Evolutionary conservation across 371 early-diverging fungal genomes (phyloP).

Genomic region (Circinella minor): DNA sequence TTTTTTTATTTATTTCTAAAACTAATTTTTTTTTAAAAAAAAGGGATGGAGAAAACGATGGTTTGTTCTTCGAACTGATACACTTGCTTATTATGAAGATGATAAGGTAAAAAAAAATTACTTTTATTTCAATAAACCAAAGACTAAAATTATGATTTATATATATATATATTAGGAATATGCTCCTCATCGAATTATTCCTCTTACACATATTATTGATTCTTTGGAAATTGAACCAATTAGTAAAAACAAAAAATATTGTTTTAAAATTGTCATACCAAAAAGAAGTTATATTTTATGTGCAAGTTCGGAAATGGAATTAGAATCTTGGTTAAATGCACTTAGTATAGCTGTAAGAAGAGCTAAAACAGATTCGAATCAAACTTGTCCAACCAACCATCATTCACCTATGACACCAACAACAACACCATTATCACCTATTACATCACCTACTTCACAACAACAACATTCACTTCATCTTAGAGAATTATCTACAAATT

Average conservation of each 20-base stretch:
- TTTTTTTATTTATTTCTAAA: not conserved
- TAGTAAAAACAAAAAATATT: slow-evolving; percentile 61
- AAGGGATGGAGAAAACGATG: slow-evolving; percentile 85
- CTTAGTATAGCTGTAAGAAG: slow-evolving; percentile 58
- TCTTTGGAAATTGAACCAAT: slow-evolving; percentile 75
- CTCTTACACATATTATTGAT: slow-evolving; percentile 72
- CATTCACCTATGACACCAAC: not conserved
- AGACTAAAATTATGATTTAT: no score
- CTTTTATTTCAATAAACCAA: not conserved
- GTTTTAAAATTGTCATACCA: slow-evolving; percentile 79
- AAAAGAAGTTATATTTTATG: slow-evolving; percentile 76
- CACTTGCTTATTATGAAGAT: slow-evolving; percentile 82
- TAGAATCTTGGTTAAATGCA: slow-evolving; percentile 74
- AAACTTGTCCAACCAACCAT: not conserved
- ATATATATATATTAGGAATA: slow-evolving; percentile 66
- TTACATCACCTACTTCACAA: not conserved
- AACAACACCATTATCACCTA: not conserved
- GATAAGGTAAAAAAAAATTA: slow-evolving; percentile 56
- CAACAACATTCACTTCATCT: not conserved
- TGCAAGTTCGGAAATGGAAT: slow-evolving; percentile 62
- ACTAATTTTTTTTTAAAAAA: not conserved
- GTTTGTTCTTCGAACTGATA: slow-evolving; percentile 82
- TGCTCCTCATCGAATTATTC: slow-evolving; percentile 73
- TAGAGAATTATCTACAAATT: slow-evolving; percentile 16
- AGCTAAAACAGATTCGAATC: slow-evolving; percentile 33